Evolutionary conservation across 2,329 filamentous ascomycete genomes (phyloP).

Genomic region (Phialocephala sp.): DNA sequence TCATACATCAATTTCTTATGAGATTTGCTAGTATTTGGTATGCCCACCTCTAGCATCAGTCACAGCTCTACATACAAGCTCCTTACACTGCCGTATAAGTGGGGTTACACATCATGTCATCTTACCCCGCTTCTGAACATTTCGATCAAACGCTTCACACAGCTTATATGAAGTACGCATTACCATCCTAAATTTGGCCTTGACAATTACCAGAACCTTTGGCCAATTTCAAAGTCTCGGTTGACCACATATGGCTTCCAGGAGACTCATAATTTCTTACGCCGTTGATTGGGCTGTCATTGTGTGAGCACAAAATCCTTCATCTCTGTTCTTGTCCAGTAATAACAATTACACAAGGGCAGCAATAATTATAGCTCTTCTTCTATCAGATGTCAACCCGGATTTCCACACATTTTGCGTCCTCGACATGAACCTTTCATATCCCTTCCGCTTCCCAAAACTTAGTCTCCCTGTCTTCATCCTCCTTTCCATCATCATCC

Average conservation of each 20-base stretch:
- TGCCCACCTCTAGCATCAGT: no score
- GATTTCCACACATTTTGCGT: constrained; percentile 10
- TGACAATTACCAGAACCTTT: not conserved
- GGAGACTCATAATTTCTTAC: not conserved
- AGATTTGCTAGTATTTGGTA: no score
- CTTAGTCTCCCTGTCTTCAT: constrained; percentile 4
- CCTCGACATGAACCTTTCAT: constrained; percentile 10
- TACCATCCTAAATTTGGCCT: not conserved
- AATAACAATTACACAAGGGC: not conserved
- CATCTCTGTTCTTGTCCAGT: not conserved
- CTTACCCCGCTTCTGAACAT: not conserved
- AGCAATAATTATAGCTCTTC: constrained; percentile 3
- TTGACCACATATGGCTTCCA: not conserved
- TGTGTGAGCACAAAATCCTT: constrained; percentile 3
- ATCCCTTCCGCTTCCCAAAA: constrained; percentile 6
- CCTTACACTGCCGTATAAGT: no score
- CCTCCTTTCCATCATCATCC: constrained; percentile 16
- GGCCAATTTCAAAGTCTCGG: not conserved
- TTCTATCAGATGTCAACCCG: constrained; percentile 2
- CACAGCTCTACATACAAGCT: no score
- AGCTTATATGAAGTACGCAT: not conserved
- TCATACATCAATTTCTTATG: no score
- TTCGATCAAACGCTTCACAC: not conserved
- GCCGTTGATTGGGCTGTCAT: constrained; percentile 4
- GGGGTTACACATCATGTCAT: not conserved